Base-by-base conservation (phyloP, 768 basidiomycete genomes). In the Russula olivacea region DNA sequence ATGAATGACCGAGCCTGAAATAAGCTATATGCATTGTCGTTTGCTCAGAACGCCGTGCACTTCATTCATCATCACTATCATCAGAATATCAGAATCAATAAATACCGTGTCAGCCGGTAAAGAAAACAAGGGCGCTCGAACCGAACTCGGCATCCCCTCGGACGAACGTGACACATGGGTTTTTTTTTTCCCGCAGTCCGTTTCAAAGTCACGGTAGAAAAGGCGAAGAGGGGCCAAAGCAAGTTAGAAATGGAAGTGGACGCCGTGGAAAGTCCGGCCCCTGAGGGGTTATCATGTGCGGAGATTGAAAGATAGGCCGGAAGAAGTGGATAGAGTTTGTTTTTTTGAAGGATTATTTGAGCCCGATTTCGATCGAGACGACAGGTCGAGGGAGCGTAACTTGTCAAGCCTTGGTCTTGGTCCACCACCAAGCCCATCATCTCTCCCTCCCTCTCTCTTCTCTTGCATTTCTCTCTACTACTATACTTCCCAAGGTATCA, bases 401-500 rank as follows among this genome's bases (percentile, higher is more conserved):
- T 58, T n/a, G 34, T 36, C 56, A 30, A 19, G 43, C 28, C 52
- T 51, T 52, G 55, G 63, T 48, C 53, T 62, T 50, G 59, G 60
- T 50, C 55, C 47, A 34, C 61, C 48, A 63, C 63, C 59, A 36
- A 50, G 60, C 53, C 60, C 40, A 40, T 43, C 40, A 40, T 43
- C 54, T 53, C 55, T 61, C 38, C 14, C 45, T 48, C 61, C 36
- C 34, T 53, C n/a, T 54, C 62, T 59, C 52, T 40, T 55, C 34
- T 63, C 52, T 59, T 58, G 10, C 51, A 3, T 60, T 58, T 57
- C 32, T 64, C 59, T 60, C 34, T 28, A 60, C 53, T 64, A 55
- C 59, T 64, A 21, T 64, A 60, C 63, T 59, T 64, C 58, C 58
- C 58, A 15, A 50, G 58, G 41, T 59, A 45, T 30, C 50, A 30